phyloP scores from a whole-genome alignment of 305 asterid species.

The Solanum hybrid region DNA sequence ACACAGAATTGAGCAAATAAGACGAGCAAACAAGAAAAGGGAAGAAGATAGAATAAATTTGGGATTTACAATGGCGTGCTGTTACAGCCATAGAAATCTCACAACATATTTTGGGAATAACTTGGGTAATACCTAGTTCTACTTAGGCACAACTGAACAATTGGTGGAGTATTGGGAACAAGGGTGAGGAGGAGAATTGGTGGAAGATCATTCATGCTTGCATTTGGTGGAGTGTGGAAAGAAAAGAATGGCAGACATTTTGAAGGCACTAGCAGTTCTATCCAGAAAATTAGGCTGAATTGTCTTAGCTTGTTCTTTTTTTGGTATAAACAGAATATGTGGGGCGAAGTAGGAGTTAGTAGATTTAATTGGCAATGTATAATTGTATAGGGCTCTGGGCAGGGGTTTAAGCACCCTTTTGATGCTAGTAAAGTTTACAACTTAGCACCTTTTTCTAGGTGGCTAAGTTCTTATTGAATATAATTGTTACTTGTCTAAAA shows the following conservation, averaged over 20 bases:
- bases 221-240: neutral
- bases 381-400: neutral
- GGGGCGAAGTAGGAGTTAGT: neutral
- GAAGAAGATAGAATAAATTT: neutral
- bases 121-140: neutral
- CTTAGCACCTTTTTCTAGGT: neutral
- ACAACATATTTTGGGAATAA: neutral
- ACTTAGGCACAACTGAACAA: neutral
- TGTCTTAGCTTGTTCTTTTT: neutral
- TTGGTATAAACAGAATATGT: neutral
- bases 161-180: neutral
- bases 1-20: neutral
- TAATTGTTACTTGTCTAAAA: neutral
- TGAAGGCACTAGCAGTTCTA: neutral
- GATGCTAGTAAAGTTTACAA: neutral
- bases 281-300: neutral
- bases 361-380: neutral
- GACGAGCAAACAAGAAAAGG: neutral
- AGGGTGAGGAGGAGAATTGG: neutral
- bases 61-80: neutral
- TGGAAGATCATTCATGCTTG: neutral
- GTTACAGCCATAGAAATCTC: neutral
- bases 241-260: neutral
- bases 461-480: neutral
- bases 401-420: neutral